phyloP scores from a whole-genome alignment of 108 stramenopile species.

The Tribonema minus region DNA sequence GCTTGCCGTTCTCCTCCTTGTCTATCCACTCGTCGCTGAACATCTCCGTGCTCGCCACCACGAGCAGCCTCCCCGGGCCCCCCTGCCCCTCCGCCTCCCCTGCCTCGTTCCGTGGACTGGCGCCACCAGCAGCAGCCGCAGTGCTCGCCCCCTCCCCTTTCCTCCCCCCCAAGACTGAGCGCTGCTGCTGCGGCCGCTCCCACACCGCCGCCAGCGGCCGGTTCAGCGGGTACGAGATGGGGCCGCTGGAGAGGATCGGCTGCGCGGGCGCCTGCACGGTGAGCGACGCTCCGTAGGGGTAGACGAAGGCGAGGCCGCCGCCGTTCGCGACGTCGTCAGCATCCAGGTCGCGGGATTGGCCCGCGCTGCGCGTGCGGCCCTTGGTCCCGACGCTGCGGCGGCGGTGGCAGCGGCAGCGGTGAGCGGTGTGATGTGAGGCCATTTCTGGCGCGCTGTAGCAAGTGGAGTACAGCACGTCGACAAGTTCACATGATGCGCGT shows the following conservation, averaged over 20 bases:
- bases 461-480: too few species aligned
- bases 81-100: not conserved
- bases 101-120: not conserved
- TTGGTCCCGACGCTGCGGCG: not conserved
- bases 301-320: constrained; percentile 63
- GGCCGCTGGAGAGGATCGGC: constrained; percentile 66
- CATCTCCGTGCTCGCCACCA: constrained; percentile 65
- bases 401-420: not conserved
- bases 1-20: constrained; percentile 67
- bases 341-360: too few species aligned
- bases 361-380: not conserved
- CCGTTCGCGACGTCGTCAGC: not conserved
- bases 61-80: constrained; percentile 61
- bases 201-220: constrained; percentile 67
- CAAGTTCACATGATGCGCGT: too few species aligned
- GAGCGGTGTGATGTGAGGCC: too few species aligned
- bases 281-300: constrained; percentile 72
- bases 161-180: not conserved
- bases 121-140: not conserved
- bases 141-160: not conserved
- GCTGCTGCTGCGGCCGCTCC: constrained; percentile 52
- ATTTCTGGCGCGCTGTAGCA: too few species aligned
- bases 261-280: constrained; percentile 61
- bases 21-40: constrained; percentile 72
- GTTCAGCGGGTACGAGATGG: constrained; percentile 72